Percentiles rank a stretch among this genome's conserved stretches.
phyloP scores from a whole-genome alignment of 2,329 filamentous ascomycete species.

The Phyllosticta citrichinensis region DNA sequence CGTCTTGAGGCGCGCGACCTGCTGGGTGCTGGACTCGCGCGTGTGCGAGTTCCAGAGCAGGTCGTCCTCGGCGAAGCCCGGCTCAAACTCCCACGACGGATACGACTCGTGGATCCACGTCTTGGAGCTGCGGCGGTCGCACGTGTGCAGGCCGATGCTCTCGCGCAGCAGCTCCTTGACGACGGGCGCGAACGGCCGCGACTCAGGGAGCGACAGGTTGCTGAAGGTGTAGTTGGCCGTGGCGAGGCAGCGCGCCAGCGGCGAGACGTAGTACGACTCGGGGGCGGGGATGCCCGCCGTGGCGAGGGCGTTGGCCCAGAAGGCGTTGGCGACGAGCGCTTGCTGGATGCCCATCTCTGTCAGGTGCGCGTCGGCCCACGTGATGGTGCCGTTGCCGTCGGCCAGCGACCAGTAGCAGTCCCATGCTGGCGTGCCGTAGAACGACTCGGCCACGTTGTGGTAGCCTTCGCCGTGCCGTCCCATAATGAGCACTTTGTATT shows the following conservation, averaged over 20 bases:
- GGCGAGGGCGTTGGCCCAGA: conserved; percentile 47
- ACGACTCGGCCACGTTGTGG: conserved; percentile 55
- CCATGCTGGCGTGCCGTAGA: conserved; percentile 60
- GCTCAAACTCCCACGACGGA: conserved; percentile 48
- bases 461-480: conserved; percentile 61
- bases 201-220: conserved; percentile 41
- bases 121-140: conserved; percentile 50
- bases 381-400: conserved; percentile 52
- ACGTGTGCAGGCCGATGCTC: conserved; percentile 58
- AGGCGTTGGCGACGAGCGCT: conserved; percentile 47
- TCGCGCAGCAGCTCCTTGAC: conserved; percentile 59
- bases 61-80: conserved; percentile 51
- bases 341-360: conserved; percentile 48
- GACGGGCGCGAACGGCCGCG: conserved; percentile 44
- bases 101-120: conserved; percentile 44
- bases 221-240: conserved; percentile 55
- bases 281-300: conserved; percentile 49
- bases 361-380: conserved; percentile 55
- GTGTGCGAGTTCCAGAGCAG: conserved; percentile 37
- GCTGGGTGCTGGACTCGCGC: conserved; percentile 5
- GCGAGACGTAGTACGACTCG: conserved; percentile 55
- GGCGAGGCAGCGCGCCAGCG: conserved; percentile 51
- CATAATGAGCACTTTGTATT: conserved; percentile 59
- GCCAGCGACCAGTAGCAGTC: conserved; percentile 59
- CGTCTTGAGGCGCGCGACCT: conserved; percentile 15